A percentile compares a stretch with the other conserved stretches of the same genome.
These are phyloP conservation scores for Boletus sensibilis DNA, from an alignment of 768 basidiomycete genomes.

Conservation along the genomic window DNA sequence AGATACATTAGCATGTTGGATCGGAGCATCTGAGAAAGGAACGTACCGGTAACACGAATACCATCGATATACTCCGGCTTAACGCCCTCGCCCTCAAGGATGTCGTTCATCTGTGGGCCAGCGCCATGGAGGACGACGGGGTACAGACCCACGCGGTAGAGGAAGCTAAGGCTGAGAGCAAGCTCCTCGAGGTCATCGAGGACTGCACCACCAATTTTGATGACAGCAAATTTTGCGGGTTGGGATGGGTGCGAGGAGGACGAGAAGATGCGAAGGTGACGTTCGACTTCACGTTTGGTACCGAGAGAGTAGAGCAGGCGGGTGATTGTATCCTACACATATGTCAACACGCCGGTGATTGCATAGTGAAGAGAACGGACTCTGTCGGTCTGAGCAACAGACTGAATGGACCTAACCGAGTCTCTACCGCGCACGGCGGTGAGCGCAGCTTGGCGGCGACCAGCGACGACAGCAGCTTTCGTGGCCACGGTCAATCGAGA, in stretches of 20 bases:
- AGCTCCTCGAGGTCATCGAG: conserved; percentile 91
- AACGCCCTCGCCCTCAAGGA: conserved; percentile 89
- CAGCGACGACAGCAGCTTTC: conserved; percentile 48
- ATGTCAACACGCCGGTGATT: neutral
- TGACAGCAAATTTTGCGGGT: conserved; percentile 93
- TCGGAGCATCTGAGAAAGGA: neutral
- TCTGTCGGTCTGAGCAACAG: conserved; percentile 71
- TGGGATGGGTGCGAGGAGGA: conserved; percentile 87
- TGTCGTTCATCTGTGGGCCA: conserved; percentile 92
- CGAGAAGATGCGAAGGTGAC: conserved; percentile 97
- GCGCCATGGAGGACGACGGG: conserved; percentile 96
- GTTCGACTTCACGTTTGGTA: conserved; percentile 95
- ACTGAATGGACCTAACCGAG: conserved; percentile 49
- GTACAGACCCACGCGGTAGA: conserved; percentile 96
- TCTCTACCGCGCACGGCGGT: conserved; percentile 40
- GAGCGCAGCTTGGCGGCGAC: conserved; percentile 40
- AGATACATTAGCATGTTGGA: neutral
- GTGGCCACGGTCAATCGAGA: conserved; percentile 37
- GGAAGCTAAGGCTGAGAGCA: conserved; percentile 91
- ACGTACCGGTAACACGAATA: conserved; percentile 90
- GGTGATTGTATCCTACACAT: conserved; percentile 86
- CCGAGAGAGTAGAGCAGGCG: conserved; percentile 96
- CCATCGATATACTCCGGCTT: conserved; percentile 97
- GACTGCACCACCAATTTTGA: conserved; percentile 98
- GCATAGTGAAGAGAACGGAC: conserved; percentile 39